Percentiles rank a stretch among this genome's conserved stretches.
Conservation (phyloP, 169 alveolate genomes). For the Eimeria mitis region DNA sequence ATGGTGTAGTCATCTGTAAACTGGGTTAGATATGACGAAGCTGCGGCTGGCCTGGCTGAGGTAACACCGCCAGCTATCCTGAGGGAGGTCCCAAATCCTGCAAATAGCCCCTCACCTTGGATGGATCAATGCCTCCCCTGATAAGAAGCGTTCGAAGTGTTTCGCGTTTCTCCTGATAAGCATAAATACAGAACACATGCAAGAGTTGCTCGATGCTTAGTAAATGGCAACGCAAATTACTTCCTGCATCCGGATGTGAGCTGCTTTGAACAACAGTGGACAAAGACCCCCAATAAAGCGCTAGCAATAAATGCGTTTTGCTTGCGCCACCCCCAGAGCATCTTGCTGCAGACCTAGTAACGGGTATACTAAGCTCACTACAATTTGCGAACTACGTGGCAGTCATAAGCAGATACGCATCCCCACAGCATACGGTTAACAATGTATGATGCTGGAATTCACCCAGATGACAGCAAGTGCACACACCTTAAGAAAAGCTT, state of each 20-base stretch:
- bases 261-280: background rate
- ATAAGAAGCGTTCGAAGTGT: slow-evolving; percentile 12
- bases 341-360: background rate
- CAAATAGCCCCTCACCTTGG: slow-evolving; percentile 14
- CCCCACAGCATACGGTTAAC: background rate
- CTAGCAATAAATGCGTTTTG: background rate
- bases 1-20: background rate
- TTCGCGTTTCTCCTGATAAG: background rate
- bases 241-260: background rate
- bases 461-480: background rate
- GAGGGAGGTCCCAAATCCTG: background rate
- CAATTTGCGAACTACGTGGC: background rate
- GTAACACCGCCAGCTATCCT: background rate
- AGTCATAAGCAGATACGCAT: background rate
- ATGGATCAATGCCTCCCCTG: slow-evolving; percentile 44
- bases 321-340: background rate
- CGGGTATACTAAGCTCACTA: background rate
- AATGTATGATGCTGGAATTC: background rate
- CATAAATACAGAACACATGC: background rate
- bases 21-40: background rate
- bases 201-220: background rate
- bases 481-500: slow-evolving; percentile 20
- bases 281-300: background rate
- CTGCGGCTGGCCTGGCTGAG: background rate
- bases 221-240: background rate